Base-by-base conservation (phyloP, 1,284 basidiomycete genomes). In the Mycena citricolor region DNA sequence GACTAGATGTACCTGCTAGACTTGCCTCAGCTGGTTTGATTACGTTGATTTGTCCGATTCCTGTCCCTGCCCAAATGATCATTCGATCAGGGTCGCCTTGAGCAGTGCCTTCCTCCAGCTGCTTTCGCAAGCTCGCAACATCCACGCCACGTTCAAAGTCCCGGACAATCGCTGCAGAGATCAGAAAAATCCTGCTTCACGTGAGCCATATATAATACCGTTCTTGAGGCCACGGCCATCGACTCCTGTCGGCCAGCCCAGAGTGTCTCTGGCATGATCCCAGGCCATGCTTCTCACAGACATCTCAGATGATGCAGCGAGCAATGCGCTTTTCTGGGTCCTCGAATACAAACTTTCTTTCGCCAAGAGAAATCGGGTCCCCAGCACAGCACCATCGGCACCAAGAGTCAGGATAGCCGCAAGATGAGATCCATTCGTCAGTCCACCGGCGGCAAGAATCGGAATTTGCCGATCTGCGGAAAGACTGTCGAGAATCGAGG, bases 1-100 rank as follows among this genome's bases (percentile, higher is more conserved):
- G n/a, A n/a, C n/a, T n/a, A n/a, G n/a, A n/a, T 4, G 21, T 30
- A 17, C 17, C 12, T 21, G 19, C n/a, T n/a, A 34, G 37, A 53
- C 69, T 54, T 44, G 83, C 85, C 70, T 75, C 71, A 7, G 83
- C 81, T 28, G 74, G 63, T 57, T 76, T 72, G 47, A 79, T 67
- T 47, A 71, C 66, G 23, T 67, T 68, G 63, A 85, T 71, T 39
- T 77, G 66, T n/a, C 76, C 79, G 39, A 86, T 75, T 25, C 83
- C 78, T 39, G 75, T 71, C 16, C 87, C 86, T 16, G 81, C 76
- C 85, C 86, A 88, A n/a, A 79, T 68, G 13, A 86, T 61, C 51
- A 77, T 71, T 44, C 79, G 70, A 47, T 67, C 62, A 7, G 68
- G 60, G 56, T 86, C 74, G 25, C 66, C 68, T 19, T 62, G 60